Conservation (phyloP, 192 early-diverging fungal species). For the Podila verticillata region DNA sequence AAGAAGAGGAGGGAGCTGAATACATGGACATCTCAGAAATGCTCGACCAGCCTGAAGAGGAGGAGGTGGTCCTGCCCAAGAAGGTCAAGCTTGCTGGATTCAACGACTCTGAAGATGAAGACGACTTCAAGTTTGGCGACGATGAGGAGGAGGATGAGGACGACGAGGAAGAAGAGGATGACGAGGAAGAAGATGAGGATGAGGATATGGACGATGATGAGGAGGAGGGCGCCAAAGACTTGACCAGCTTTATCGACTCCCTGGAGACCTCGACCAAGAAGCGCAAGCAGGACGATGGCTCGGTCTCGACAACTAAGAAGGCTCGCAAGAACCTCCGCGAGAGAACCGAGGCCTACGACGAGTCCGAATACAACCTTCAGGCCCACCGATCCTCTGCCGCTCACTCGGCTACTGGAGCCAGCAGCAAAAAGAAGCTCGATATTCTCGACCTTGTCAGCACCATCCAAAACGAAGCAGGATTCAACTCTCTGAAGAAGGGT, state of each 20-base stretch:
- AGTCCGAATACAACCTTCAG: slow-evolving; percentile 77
- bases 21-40: slow-evolving; percentile 54
- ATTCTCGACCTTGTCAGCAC: slow-evolving; percentile 78
- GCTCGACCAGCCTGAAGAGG: slow-evolving; percentile 42
- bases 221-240: slow-evolving; percentile 53
- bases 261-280: slow-evolving; percentile 68
- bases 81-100: slow-evolving; percentile 53
- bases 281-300: slow-evolving; percentile 43
- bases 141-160: slow-evolving; percentile 26
- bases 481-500: slow-evolving; percentile 73
- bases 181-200: slow-evolving; percentile 50
- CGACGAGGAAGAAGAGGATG: slow-evolving; percentile 36
- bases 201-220: slow-evolving; percentile 52
- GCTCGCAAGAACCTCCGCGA: slow-evolving; percentile 66
- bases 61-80: slow-evolving; percentile 42
- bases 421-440: slow-evolving; percentile 72
- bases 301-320: slow-evolving; percentile 35
- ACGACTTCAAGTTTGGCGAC: slow-evolving; percentile 39
- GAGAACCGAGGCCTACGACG: slow-evolving; percentile 74
- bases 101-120: slow-evolving; percentile 48
- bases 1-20: slow-evolving; percentile 45
- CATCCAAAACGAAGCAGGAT: slow-evolving; percentile 69
- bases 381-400: slow-evolving; percentile 51
- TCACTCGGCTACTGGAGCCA: slow-evolving; percentile 44
- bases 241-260: slow-evolving; percentile 73